These are phyloP conservation scores for Blastobotrys capitulatus DNA, from an alignment of 1,139 yeast genomes.

Conservation along the genomic window DNA sequence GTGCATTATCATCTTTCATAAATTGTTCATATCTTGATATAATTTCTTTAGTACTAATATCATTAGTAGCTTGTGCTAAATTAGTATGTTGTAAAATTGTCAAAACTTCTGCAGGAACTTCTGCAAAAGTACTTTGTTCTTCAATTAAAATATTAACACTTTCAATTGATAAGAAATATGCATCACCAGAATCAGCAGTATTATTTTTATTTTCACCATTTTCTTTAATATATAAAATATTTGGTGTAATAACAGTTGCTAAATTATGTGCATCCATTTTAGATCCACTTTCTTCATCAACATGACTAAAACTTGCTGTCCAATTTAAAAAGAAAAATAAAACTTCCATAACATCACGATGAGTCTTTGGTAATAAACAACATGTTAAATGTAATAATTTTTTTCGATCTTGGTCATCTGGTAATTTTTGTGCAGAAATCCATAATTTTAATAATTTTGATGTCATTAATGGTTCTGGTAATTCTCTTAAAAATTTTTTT, in stretches of 20 bases:
- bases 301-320: constrained; percentile 93
- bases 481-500: constrained; percentile 85
- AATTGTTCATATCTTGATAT: constrained; percentile 26
- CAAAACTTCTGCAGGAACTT: constrained; percentile 55
- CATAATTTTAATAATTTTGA: constrained; percentile 71
- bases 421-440: constrained; percentile 62
- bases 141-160: constrained; percentile 82
- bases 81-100: constrained; percentile 31
- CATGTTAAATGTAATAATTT: constrained; percentile 64
- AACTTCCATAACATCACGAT: constrained; percentile 85
- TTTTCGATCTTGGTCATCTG: constrained; percentile 46
- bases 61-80: constrained; percentile 21
- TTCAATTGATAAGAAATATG: constrained; percentile 85
- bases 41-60: constrained; percentile 31
- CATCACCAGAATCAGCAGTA: constrained; percentile 55
- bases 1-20: constrained; percentile 14
- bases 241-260: constrained; percentile 95
- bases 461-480: constrained; percentile 88
- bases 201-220: constrained; percentile 30
- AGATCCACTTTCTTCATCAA: constrained; percentile 55
- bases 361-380: constrained; percentile 73
- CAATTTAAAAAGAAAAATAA: constrained; percentile 81
- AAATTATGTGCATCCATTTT: constrained; percentile 95
- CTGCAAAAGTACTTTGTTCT: constrained; percentile 71
- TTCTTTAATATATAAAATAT: constrained; percentile 52